phyloP scores from a whole-genome alignment of 768 basidiomycete genomes.

The Exidia glandulosa region DNA sequence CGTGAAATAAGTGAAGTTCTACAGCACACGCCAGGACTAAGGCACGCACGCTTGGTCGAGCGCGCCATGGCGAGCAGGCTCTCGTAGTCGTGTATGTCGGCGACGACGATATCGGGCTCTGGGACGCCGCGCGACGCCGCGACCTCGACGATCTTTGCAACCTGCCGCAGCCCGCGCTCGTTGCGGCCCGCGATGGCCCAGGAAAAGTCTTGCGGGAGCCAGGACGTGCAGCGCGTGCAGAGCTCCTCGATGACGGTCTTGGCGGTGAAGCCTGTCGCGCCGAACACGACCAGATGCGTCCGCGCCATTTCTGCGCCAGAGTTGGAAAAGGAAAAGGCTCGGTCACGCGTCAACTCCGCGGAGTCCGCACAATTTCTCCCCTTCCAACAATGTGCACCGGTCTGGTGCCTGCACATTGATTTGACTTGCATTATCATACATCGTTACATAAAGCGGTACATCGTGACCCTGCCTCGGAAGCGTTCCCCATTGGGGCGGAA shows the following conservation, averaged over 20 bases:
- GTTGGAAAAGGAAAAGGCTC: too few relatives aligned
- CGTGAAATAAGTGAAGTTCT: background rate
- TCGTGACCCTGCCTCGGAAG: too few relatives aligned
- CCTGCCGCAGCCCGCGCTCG: background rate
- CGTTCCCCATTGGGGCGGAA: too few relatives aligned
- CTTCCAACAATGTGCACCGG: too few relatives aligned
- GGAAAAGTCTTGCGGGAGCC: background rate
- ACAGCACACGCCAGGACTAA: background rate
- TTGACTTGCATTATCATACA: too few relatives aligned
- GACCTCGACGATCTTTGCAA: background rate
- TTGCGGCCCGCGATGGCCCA: conserved; percentile 4
- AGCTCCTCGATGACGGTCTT: conserved; percentile 1
- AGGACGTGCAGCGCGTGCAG: background rate
- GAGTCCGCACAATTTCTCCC: too few relatives aligned
- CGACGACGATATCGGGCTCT: conserved; percentile 1
- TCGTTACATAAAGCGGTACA: too few relatives aligned
- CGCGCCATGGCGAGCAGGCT: conserved; percentile 1
- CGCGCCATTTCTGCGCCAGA: too few relatives aligned
- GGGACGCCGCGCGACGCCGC: background rate
- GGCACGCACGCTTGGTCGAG: background rate
- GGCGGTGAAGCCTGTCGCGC: conserved; percentile 5
- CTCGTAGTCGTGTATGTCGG: background rate
- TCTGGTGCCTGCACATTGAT: too few relatives aligned
- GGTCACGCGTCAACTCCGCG: too few relatives aligned
- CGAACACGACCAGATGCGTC: background rate